Evolutionary conservation across 768 basidiomycete species (phyloP), one percentile per base, ranked within the genome.

Genomic region (Leccinum longicurvipes): DNA sequence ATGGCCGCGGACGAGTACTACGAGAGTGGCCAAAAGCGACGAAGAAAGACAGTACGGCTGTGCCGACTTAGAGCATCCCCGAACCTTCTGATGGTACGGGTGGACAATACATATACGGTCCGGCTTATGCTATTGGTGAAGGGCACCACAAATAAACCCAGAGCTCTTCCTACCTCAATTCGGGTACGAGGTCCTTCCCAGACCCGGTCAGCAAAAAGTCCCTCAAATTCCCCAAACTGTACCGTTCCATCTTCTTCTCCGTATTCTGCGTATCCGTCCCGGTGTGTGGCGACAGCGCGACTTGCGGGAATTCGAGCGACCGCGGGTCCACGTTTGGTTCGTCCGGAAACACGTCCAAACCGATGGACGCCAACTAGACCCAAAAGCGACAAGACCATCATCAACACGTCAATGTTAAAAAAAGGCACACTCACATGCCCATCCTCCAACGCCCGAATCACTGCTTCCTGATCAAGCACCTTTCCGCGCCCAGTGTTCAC

Each of bases 401-500:
- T 15, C 5, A 5, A 15, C 6, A 34, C 15, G 7, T 6, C 32
- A 34, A 34, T n/a, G n/a, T n/a, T n/a, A n/a, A n/a, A n/a, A n/a
- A n/a, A n/a, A n/a, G 9, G 12, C 6, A 19, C 7, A 34, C 91
- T 66, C 68, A 93, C 93, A 72, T 95, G 92, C 8, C 92, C 93
- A 60, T 87, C 87, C 66, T 92, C 85, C 45, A 98, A 70, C n/a
- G 93, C 93, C 27, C 80, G 79, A 58, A 96, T 89, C 76, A 96
- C 75, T 1, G 91, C 94, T 5, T 80, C 83, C 72, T 96, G 91
- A 60, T 96, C 91, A 24, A 96, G 80, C 25, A 97, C 84, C 64
- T 87, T 92, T 4, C 94, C 94, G 10, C 93, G 75, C 21, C 92
- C 91, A 3, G 92, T 94, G 69, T 95, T 95, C 57, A 93, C 81